Percentiles rank a stretch among this genome's conserved stretches.
Evolutionary conservation across 441 rosid genomes (phyloP).

Genomic region (Brassica balearica): DNA sequence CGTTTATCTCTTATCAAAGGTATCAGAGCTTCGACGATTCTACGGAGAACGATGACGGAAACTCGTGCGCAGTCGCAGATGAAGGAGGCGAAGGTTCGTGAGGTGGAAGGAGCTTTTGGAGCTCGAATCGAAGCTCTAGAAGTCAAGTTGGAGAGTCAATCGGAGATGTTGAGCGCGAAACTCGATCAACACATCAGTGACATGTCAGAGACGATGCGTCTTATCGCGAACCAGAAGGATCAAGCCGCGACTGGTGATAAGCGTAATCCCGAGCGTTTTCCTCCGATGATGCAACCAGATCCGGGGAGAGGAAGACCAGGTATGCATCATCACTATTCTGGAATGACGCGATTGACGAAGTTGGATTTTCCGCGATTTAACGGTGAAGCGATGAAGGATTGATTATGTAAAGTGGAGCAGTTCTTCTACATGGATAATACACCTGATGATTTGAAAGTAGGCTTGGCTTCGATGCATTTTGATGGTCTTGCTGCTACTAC

Average conservation of each 20-base stretch:
- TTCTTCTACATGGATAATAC: background rate
- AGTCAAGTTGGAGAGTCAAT: background rate
- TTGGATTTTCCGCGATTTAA: background rate
- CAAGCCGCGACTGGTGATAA: background rate
- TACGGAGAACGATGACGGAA: background rate
- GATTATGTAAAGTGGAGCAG: background rate
- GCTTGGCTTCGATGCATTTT: background rate
- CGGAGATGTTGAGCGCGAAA: background rate
- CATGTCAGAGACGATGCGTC: background rate
- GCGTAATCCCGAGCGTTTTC: background rate
- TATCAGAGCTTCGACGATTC: background rate
- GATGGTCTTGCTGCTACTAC: background rate
- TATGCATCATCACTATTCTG: background rate
- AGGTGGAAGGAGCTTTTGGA: background rate
- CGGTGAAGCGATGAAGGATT: background rate
- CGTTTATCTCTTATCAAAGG: background rate
- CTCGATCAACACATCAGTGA: background rate
- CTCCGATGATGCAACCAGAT: background rate
- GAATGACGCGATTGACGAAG: background rate
- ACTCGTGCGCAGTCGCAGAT: background rate
- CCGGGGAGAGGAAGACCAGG: background rate
- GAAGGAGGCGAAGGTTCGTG: background rate
- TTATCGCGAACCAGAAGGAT: background rate
- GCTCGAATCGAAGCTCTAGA: background rate
- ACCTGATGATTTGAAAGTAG: background rate